Conservation (phyloP, 208 protist species). For the Trypanosoma brucei region DNA sequence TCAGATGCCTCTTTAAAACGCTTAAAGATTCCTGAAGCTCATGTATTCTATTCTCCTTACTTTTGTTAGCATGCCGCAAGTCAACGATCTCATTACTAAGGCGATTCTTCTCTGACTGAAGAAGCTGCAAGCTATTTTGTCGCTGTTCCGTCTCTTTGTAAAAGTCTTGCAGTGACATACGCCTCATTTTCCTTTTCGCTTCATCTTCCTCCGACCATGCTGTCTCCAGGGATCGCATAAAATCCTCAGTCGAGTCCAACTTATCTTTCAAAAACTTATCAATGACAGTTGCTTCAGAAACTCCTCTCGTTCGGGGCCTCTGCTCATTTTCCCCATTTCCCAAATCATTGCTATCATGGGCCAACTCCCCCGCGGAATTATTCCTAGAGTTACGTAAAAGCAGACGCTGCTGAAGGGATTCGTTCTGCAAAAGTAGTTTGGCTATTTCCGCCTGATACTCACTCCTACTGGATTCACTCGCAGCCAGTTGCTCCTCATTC, state of each 20-base stretch:
- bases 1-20: constrained; percentile 4
- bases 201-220: constrained; percentile 62
- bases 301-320: neutral
- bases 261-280: constrained; percentile 64
- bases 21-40: constrained; percentile 19
- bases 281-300: constrained; percentile 3
- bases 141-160: constrained; percentile 37
- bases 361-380: constrained; percentile 4
- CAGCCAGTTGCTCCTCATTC: constrained; percentile 19
- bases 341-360: constrained; percentile 13
- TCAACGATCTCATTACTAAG: constrained; percentile 7
- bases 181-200: constrained; percentile 27
- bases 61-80: constrained; percentile 17
- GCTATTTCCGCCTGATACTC: constrained; percentile 40
- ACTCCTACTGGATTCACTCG: constrained; percentile 30
- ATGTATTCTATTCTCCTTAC: constrained; percentile 28
- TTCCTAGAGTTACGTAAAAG: constrained; percentile 6
- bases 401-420: constrained; percentile 12
- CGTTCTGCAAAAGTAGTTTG: constrained; percentile 46
- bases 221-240: constrained; percentile 68
- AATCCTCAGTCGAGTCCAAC: constrained; percentile 61
- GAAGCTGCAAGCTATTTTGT: constrained; percentile 18
- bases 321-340: constrained; percentile 14
- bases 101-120: constrained; percentile 16
- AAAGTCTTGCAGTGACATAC: constrained; percentile 23